Base-by-base conservation (phyloP, 78 protist genomes). In the Isochrysis galbana region DNA sequence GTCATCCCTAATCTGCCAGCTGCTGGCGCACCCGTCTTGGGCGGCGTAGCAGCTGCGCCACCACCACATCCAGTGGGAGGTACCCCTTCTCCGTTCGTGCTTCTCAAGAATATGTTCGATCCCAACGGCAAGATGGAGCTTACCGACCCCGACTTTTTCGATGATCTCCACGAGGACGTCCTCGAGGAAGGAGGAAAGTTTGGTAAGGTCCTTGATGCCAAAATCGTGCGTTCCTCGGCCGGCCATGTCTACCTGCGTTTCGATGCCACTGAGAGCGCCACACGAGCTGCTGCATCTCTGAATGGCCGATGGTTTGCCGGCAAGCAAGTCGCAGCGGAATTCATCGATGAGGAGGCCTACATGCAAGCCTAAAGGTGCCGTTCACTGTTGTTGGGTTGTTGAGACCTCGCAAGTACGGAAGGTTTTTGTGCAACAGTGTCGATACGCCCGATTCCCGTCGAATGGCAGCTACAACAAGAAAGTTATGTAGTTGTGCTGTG, bases 181-280 rank as follows among this genome's bases (percentile, higher is more conserved):
- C 41, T 38, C 0, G 91, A 89, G 91, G 91, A 89, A 83, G 23
- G 55, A 41, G 38, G 54, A 32, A 89, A 89, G 91, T 32, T n/a
- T 44, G 91, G 91, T 29, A 3, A 4, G 47, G 90, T 87, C 51
- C 47, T 2, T 11, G 90, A 36, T 26, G 23, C 32, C 46, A 77
- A 36, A 32, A 29, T 77, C 34, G 36, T 21, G 34, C 19, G 80
- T 1, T 22, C 4, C 48, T 19, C 47, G 32, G 46, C 21, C 48
- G 84, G 84, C 14, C 47, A 39, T 46, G 47, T 77, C 32, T 1
- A 22, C 32, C 47, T 77, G 17, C 44, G 21, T 14, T 77, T 77
- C 84, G 46, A 11, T 4, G 45, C 4, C 34, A 32, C 14, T 25
- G 46, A 4, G 34, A 11, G 46, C 84, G 84, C 84, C 46, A 25